Evolutionary conservation across 495 filamentous ascomycete genomes (phyloP).

Genomic region (Aspergillus mulundensis): DNA sequence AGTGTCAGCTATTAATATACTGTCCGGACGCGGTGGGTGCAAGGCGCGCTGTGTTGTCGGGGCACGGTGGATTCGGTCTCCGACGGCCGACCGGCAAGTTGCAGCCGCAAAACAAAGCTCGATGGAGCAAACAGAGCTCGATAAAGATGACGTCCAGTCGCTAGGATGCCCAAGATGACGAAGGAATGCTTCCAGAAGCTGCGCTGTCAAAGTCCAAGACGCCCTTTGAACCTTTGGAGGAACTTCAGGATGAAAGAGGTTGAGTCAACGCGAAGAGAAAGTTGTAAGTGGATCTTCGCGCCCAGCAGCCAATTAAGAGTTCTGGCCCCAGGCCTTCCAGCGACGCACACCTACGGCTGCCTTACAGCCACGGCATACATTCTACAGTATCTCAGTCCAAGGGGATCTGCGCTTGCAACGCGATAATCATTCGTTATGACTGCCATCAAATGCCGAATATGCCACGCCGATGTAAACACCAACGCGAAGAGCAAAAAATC

Average conservation of each 20-base stretch:
- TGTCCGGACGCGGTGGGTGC: not conserved
- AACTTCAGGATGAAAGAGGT: not conserved
- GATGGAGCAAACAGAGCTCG: too few species aligned
- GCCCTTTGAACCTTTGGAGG: not conserved
- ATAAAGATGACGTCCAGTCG: too few species aligned
- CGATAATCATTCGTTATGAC: not conserved
- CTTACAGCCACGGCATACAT: not conserved
- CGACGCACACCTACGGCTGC: not conserved
- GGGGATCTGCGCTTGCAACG: not conserved
- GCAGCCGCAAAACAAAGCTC: too few species aligned
- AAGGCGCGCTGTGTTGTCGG: not conserved
- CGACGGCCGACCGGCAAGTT: not conserved
- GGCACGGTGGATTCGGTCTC: not conserved
- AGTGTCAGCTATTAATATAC: not conserved
- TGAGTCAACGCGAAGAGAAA: not conserved
- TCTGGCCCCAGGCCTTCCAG: not conserved
- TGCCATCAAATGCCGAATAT: conserved; percentile 1
- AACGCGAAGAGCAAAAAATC: not conserved
- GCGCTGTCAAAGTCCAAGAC: not conserved
- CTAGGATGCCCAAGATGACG: too few species aligned
- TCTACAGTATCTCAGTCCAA: not conserved
- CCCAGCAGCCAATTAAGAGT: conserved; percentile 1
- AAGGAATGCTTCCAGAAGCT: too few species aligned
- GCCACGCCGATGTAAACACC: conserved; percentile 8
- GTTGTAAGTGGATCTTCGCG: conserved; percentile 3